Evolutionary conservation across 305 asterid genomes (phyloP).

Genomic region (Petunia hybrid): DNA sequence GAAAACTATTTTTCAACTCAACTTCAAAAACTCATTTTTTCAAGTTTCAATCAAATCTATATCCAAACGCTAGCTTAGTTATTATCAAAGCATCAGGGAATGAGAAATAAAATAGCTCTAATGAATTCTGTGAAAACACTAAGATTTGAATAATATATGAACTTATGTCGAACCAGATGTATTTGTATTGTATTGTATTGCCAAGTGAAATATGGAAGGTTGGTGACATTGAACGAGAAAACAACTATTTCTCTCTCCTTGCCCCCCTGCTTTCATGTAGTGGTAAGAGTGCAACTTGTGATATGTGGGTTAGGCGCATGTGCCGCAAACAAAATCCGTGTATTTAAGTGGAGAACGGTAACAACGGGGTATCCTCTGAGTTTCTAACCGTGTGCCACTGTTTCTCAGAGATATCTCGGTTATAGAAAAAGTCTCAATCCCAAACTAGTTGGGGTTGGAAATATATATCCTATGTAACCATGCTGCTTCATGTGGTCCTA

Average conservation of each 20-base stretch:
- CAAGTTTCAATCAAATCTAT: too few relatives aligned
- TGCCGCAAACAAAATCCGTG: too few relatives aligned
- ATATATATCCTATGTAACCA: not conserved
- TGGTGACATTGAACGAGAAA: not conserved
- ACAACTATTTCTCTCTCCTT: not conserved
- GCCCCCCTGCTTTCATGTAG: too few relatives aligned
- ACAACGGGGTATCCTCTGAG: too few relatives aligned
- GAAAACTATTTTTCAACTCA: too few relatives aligned
- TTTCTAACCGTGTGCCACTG: too few relatives aligned
- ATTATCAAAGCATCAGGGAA: not conserved
- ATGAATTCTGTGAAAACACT: not conserved
- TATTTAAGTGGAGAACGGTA: too few relatives aligned
- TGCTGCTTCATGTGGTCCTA: not conserved
- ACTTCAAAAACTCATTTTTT: too few relatives aligned
- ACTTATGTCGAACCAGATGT: not conserved
- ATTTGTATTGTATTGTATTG: constrained; percentile 17
- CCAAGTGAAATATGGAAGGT: not conserved
- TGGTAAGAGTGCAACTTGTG: too few relatives aligned
- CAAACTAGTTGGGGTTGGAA: constrained; percentile 16
- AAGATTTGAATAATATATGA: not conserved
- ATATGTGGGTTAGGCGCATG: too few relatives aligned
- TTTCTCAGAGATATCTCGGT: too few relatives aligned
- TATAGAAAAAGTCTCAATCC: not conserved
- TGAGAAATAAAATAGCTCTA: constrained; percentile 2
- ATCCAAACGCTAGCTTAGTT: too few relatives aligned